These are phyloP conservation scores for Mortierella sp. DNA, from an alignment of 371 early-diverging fungal genomes.

Conservation along the genomic window DNA sequence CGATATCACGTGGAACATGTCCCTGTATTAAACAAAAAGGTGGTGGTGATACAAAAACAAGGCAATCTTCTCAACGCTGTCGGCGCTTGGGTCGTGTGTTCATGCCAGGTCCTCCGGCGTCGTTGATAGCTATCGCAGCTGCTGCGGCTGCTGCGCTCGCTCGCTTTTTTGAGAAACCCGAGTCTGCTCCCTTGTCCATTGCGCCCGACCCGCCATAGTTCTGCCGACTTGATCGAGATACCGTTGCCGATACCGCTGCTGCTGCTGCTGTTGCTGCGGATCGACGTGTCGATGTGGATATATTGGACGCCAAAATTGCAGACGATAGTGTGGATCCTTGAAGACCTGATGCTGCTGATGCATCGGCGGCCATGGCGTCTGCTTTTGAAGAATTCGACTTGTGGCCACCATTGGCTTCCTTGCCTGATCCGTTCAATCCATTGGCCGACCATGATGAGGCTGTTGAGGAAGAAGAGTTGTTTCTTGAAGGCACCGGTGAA, in stretches of 20 bases:
- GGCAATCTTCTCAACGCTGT: slow-evolving; percentile 7
- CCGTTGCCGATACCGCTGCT: slow-evolving; percentile 36
- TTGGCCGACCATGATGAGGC: too few species aligned
- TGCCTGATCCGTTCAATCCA: slow-evolving; percentile 1
- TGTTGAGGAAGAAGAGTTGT: too few species aligned
- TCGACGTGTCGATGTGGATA: slow-evolving; percentile 40
- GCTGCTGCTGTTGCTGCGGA: slow-evolving; percentile 51
- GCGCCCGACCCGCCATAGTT: slow-evolving; percentile 13
- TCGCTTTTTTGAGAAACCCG: slow-evolving; percentile 29
- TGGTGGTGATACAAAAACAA: too few species aligned
- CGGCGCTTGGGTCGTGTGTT: slow-evolving; percentile 40
- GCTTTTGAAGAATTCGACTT: slow-evolving; percentile 2
- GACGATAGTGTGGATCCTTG: slow-evolving; percentile 42
- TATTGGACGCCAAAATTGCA: slow-evolving; percentile 41
- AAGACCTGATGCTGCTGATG: slow-evolving; percentile 4
- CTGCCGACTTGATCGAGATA: slow-evolving; percentile 28
- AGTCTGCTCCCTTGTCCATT: slow-evolving; percentile 11
- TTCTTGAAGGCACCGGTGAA: slow-evolving; percentile 16
- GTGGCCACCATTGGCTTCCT: neutral
- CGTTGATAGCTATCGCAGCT: neutral
- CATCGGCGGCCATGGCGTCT: slow-evolving; percentile 1
- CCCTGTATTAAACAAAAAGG: too few species aligned
- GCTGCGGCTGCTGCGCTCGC: slow-evolving; percentile 13
- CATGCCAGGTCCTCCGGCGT: slow-evolving; percentile 9
- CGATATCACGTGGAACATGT: too few species aligned